Base-by-base conservation (phyloP, 805 yeast species). In the Scheffersomyces stipitis region DNA sequence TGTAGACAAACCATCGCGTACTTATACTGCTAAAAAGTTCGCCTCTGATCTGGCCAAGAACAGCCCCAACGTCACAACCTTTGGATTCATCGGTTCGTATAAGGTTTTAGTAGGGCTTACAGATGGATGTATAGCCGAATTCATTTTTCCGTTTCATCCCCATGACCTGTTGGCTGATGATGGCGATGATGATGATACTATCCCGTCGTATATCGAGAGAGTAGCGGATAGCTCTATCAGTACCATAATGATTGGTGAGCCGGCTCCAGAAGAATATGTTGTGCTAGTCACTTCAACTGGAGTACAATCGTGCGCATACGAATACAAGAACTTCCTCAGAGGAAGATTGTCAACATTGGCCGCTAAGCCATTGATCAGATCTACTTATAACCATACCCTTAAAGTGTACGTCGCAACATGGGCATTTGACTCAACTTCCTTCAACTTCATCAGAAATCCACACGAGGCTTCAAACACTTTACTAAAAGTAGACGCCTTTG, bases 101-200 rank as follows among this genome's bases (percentile, higher is more conserved):
- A 62, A 52, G 9, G 53, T 84, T 1, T 53, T 81, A 2, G 76
- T 78, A 20, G 91, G 90, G 0, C 71, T 77, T 4, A 55, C 66
- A 2, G 73, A 76, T 36, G 93, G 93, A 0, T 63, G 62, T 20
- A 58, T 84, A 7, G 80, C 79, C 0, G 88, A 82, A 49, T 81
- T 71, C 40, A 62, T 69, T 8, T 46, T 79, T 1, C 75, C 75
- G 4, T 49, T 43, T 22, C 30, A 26, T 15, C 36, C 30, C 2
- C 29, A 22, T 10, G 26, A 18, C 3, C 30, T 30, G 9, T 33
- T 15, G n/a, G 18, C 29, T 10, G 32, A 27, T 14, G 53, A 38
- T 4, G 31, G 27, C 4, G 58, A 58, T 17, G 10, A 38, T 5
- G 24, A 20, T 10, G 9, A 20, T 10, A 20, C 7, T 10, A 42